phyloP scores from a whole-genome alignment of 345 rosid genomes.

The Combretum micranthum region DNA sequence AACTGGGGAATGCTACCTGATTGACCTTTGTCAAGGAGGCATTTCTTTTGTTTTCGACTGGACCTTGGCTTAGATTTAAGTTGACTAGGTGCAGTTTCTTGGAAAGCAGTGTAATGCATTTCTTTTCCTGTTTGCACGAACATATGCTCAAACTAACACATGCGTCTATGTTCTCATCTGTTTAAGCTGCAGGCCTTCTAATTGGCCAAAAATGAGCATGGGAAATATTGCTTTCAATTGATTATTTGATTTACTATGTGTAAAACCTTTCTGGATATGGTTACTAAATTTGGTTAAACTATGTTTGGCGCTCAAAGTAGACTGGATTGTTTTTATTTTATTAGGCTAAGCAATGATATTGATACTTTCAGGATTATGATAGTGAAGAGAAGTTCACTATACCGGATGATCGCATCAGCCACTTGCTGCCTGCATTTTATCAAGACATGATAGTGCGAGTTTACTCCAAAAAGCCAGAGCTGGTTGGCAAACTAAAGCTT shows the following conservation, averaged over 20 bases:
- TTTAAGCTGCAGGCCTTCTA: too few species aligned
- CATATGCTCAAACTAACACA: too few species aligned
- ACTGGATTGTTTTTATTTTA: background rate
- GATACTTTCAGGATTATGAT: conserved; percentile 59
- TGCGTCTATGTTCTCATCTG: too few species aligned
- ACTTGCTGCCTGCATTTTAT: conserved; percentile 71
- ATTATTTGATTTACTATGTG: too few species aligned
- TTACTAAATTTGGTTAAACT: background rate
- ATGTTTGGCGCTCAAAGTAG: background rate
- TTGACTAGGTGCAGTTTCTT: too few species aligned
- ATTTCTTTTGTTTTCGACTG: too few species aligned
- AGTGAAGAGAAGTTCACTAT: conserved; percentile 69
- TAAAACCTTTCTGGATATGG: too few species aligned
- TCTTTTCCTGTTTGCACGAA: too few species aligned
- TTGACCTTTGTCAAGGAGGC: background rate
- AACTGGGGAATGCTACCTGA: background rate
- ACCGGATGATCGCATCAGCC: conserved; percentile 69
- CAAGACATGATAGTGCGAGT: conserved; percentile 96
- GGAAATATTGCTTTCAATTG: too few species aligned
- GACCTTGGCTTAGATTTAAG: too few species aligned
- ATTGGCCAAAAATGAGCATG: too few species aligned
- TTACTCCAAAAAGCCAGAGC: conserved; percentile 74
- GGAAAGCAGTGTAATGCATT: too few species aligned
- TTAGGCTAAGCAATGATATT: background rate
- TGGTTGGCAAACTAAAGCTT: conserved; percentile 38